Evolutionary conservation across 148 eudicot species (phyloP), one percentile per base, ranked within the genome.

Genomic region (Rhododendron kiyosumense): DNA sequence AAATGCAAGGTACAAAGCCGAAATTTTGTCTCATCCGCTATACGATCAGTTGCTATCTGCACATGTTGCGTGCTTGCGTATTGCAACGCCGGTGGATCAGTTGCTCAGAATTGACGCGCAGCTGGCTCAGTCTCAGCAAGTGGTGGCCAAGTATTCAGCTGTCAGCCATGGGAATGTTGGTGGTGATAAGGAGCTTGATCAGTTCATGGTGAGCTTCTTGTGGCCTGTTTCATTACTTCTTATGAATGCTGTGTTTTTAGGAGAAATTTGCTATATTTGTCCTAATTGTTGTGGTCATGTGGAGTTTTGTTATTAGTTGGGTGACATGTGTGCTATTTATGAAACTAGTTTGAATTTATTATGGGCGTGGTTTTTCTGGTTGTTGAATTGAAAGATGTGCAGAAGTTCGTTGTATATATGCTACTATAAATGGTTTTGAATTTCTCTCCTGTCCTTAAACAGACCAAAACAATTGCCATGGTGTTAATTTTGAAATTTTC

Each of bases 41-140:
- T 96, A 92, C 82, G 98, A 96, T 51, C 98, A 96, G 91, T 84
- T 96, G 54, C 69, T 96, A 87, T 89, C 96, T 85, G 98, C 98
- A 17, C 98, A 96, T 69, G 98, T 96, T 26, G 90, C 96, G 71
- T 96, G 98, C 83, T 83, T 96, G 59, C 86, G 96, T 22, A 92
- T 96, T 28, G 98, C 98, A 0, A 96, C 98, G 22, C 98, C 98
- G 48, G 96, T 96, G 49, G 98, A 96, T 89, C 98, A 96, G 93
- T 87, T 96, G 83, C 98, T 94, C 17, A 91, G 96, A 86, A 94
- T 96, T 80, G 98, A 94, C 41, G 95, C 98, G 18, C 98, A 96
- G 91, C 90, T 96, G 32, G 89, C 91, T 20, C 98, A 90, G 88
- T 91, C 95, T 54, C 96, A 94, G 85, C 90, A 90, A 46, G 98